Percentiles rank a stretch among this genome's conserved stretches.
Conservation (phyloP, 2,329 filamentous ascomycete genomes). For the Didymella glomerata region DNA sequence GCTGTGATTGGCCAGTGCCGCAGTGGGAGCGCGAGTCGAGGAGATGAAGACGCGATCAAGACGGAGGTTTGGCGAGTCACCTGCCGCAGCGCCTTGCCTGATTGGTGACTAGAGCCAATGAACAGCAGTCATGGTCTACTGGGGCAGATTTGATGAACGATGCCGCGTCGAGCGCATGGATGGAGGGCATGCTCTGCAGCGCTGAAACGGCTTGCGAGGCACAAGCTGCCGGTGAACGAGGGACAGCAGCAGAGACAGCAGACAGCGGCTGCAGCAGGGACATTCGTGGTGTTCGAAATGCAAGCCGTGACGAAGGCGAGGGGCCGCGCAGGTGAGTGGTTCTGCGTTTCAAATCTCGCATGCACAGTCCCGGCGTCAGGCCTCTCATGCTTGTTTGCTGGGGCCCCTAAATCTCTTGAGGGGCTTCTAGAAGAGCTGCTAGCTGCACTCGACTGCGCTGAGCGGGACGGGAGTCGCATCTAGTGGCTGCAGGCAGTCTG, state of each 20-base stretch:
- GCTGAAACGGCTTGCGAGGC: conserved; percentile 25
- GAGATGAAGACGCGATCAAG: conserved; percentile 46
- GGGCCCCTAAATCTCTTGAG: conserved; percentile 45
- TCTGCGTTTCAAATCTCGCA: conserved; percentile 37
- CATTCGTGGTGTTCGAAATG: conserved; percentile 11
- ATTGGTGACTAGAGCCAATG: conserved; percentile 21
- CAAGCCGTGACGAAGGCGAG: conserved; percentile 23
- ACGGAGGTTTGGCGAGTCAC: conserved; percentile 42
- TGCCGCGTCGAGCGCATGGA: neutral
- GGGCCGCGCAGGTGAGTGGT: conserved; percentile 25
- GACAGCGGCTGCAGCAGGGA: conserved; percentile 14
- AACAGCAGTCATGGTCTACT: conserved; percentile 25
- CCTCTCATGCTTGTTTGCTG: conserved; percentile 25
- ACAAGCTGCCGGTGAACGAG: conserved; percentile 22
- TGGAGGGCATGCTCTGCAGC: conserved; percentile 18
- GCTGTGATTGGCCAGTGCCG: conserved; percentile 35
- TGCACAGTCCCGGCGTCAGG: conserved; percentile 28
- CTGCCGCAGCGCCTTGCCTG: conserved; percentile 26
- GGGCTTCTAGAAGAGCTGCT: conserved; percentile 51
- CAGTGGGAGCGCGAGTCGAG: conserved; percentile 39
- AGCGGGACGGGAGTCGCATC: conserved; percentile 37
- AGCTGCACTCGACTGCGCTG: conserved; percentile 30
- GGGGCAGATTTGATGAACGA: conserved; percentile 19
- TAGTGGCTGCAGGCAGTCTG: conserved; percentile 27
- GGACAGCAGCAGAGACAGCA: conserved; percentile 6